Percentiles rank a stretch among this genome's conserved stretches.
These are phyloP conservation scores for Triglochin maritima DNA, from an alignment of 106 monocot genomes.

Conservation along the genomic window DNA sequence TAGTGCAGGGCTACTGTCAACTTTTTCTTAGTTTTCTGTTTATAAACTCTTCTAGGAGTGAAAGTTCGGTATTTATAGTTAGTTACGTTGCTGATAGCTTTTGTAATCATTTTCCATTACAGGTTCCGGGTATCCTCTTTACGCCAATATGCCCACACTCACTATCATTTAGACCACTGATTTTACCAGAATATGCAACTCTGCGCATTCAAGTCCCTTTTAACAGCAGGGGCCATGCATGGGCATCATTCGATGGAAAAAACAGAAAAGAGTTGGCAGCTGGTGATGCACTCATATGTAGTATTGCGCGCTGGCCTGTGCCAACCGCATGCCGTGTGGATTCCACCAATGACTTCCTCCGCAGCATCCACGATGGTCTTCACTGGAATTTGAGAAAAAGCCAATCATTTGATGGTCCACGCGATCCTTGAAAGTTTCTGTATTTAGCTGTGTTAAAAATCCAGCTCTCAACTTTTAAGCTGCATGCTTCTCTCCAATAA, in stretches of 20 bases:
- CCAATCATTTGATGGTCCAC: conserved; percentile 85
- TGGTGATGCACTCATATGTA: conserved; percentile 86
- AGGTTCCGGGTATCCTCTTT: conserved; percentile 97
- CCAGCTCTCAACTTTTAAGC: no score
- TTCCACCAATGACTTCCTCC: conserved; percentile 85
- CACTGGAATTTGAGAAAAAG: conserved; percentile 94
- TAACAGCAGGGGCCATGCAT: conserved; percentile 90
- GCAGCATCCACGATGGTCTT: conserved; percentile 94
- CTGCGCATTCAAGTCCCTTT: conserved; percentile 82
- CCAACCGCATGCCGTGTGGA: conserved; percentile 89
- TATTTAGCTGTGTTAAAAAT: no score
- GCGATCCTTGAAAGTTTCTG: conserved; percentile 10
- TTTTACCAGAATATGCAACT: conserved; percentile 81
- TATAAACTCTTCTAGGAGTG: no score
- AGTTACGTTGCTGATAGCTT: no score
- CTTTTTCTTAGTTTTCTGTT: no score
- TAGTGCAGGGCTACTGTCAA: no score
- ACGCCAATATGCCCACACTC: conserved; percentile 99
- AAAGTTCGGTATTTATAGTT: no score
- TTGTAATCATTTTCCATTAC: conserved; percentile 6
- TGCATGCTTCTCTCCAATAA: no score
- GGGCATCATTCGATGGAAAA: conserved; percentile 98
- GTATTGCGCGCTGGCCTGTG: conserved; percentile 92
- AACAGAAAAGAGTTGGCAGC: conserved; percentile 70
- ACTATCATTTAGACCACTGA: conserved; percentile 83